Evolutionary conservation across 1,139 yeast genomes (phyloP), one percentile per base, ranked within the genome.

Genomic region (Suhomyces bokatorum): DNA sequence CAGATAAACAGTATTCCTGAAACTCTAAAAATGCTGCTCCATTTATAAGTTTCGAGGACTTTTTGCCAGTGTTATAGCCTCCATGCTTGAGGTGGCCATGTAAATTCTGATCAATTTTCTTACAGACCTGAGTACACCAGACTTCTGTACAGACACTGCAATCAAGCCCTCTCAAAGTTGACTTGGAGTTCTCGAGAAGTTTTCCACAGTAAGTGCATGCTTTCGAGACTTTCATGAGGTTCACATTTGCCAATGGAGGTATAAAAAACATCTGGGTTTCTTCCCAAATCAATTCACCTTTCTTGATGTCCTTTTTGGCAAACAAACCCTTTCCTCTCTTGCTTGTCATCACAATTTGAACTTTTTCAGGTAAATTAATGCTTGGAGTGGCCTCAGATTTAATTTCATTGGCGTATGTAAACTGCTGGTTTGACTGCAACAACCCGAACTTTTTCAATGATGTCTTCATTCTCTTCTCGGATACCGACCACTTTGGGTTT

Each of bases 131-230:
- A 11, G 85, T 77, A 61, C 96, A 88, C 95, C 95, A 88, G 36
- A 83, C 69, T 42, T 80, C 83, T 10, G 75, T 63, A 60, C 96
- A 88, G 13, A 76, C 73, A 46, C 78, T 74, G 60, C 96, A 87
- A 51, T 83, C 88, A 42, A 85, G 70, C 3, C 87, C 85, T 53
- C 70, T 73, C 49, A 73, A 64, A 12, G 75, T 64, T 37, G 66
- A 50, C 12, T 53, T 55, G 3, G 52, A 43, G 3, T 58, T 42
- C 41, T 58, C 60, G 38, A 86, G 66, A 3, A 85, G 73, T 37
- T 77, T 75, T 1, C 95, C 91, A 69, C 98, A 91, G 57, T 78
- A 77, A 1, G 91, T 75, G 62, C 98, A 91, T 4, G 91, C 89
- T 55, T 80, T 80, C 0, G 95, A 91, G 15, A 68, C 62, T 42